Percentiles rank a stretch among this genome's conserved stretches.
Conservation (phyloP, 192 early-diverging fungal genomes). For the Podila verticillata region DNA sequence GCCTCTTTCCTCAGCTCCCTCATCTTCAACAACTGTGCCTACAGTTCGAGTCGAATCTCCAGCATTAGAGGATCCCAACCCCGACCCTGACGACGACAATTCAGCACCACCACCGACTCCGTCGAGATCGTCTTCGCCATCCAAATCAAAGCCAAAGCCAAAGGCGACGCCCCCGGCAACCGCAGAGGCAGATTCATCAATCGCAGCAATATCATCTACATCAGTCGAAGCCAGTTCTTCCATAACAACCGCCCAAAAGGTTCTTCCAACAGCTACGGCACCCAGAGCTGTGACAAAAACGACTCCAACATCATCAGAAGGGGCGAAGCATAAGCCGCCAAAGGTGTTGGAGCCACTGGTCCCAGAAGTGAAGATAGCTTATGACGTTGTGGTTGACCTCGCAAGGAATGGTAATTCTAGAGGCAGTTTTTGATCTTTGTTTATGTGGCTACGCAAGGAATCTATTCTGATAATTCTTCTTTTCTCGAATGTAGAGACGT, state of each 20-base stretch:
- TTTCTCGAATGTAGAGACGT: slow-evolving; percentile 49
- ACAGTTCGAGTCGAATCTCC: slow-evolving; percentile 28
- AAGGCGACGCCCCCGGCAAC: background rate
- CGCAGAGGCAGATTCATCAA: background rate
- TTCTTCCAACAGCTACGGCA: background rate
- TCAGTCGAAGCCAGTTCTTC: slow-evolving; percentile 1
- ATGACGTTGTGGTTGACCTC: slow-evolving; percentile 31
- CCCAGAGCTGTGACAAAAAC: background rate
- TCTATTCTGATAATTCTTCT: background rate
- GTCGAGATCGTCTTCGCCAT: slow-evolving; percentile 18
- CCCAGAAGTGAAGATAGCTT: slow-evolving; percentile 34
- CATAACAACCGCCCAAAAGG: background rate
- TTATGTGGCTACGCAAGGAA: background rate
- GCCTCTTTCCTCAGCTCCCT: slow-evolving; percentile 1
- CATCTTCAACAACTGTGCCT: slow-evolving; percentile 13
- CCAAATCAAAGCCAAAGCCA: slow-evolving; percentile 15
- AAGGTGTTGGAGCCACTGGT: slow-evolving; percentile 39
- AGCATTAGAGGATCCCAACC: slow-evolving; percentile 7
- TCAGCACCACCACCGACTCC: slow-evolving; percentile 18
- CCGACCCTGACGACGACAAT: slow-evolving; percentile 4
- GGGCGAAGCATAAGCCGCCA: background rate
- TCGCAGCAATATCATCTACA: background rate
- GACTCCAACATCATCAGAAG: background rate
- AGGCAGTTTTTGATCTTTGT: background rate
- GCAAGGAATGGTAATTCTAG: slow-evolving; percentile 36